Conservation (phyloP, 768 basidiomycete genomes). For the Boletus insuetus region DNA sequence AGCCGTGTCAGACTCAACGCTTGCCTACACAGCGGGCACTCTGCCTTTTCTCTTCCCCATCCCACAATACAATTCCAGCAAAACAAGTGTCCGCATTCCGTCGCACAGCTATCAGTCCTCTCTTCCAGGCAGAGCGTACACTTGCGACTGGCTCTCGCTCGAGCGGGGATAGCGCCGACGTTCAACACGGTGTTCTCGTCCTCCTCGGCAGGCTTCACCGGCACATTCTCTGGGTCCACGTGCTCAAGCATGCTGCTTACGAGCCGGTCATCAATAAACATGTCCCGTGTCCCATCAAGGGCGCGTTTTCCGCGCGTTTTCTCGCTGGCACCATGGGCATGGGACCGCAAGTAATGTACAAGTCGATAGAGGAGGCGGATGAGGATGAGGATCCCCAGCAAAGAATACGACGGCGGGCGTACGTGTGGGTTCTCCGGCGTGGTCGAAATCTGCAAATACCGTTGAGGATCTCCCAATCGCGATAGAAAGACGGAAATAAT, state of each 20-base stretch:
- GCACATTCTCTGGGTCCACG: constrained; percentile 50
- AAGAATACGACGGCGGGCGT: constrained; percentile 81
- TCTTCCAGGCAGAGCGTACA: constrained; percentile 87
- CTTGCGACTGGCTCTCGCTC: constrained; percentile 54
- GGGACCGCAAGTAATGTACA: constrained; percentile 41
- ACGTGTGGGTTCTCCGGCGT: constrained; percentile 66
- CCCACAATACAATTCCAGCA: constrained; percentile 89
- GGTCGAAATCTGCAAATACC: constrained; percentile 61
- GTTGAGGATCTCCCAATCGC: neutral
- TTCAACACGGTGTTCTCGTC: constrained; percentile 69
- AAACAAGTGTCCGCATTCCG: constrained; percentile 88
- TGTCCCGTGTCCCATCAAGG: constrained; percentile 33
- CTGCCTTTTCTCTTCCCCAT: constrained; percentile 88
- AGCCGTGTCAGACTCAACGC: constrained; percentile 63
- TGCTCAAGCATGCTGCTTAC: constrained; percentile 55
- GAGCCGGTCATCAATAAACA: constrained; percentile 57
- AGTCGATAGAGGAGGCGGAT: constrained; percentile 65
- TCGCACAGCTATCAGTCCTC: constrained; percentile 75
- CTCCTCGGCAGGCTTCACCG: constrained; percentile 60
- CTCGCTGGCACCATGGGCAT: constrained; percentile 15
- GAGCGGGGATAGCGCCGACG: constrained; percentile 50
- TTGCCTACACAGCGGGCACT: constrained; percentile 87
- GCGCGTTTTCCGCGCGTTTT: constrained; percentile 37
- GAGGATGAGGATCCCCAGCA: constrained; percentile 72
- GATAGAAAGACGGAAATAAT: constrained; percentile 12